Evolutionary conservation across 495 filamentous ascomycete species (phyloP).

Genomic region (Cercophora newfieldiana): DNA sequence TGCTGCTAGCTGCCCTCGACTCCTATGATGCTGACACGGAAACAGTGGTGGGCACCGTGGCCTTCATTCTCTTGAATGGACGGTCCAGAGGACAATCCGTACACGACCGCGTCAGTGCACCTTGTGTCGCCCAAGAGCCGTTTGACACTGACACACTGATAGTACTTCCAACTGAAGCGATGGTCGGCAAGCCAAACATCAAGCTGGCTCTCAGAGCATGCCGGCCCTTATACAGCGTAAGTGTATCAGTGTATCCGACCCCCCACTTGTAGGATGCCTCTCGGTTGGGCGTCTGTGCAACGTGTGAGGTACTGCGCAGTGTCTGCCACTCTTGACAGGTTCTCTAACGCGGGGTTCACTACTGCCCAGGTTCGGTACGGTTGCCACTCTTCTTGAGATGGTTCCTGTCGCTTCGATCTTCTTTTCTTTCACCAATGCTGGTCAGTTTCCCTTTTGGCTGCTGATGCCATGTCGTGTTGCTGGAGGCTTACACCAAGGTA

Average conservation of each 20-base stretch:
- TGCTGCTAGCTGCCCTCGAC: slow-evolving; percentile 2
- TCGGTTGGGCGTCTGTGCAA: not conserved
- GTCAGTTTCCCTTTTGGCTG: slow-evolving; percentile 32
- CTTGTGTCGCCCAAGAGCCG: not conserved
- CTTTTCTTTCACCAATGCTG: slow-evolving; percentile 88
- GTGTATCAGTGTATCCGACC: slow-evolving; percentile 31
- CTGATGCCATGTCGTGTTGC: not conserved
- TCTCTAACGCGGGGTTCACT: slow-evolving; percentile 32
- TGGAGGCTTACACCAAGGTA: slow-evolving; percentile 28
- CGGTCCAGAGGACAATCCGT: slow-evolving; percentile 37
- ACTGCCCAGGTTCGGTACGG: slow-evolving; percentile 83
- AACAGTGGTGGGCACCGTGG: slow-evolving; percentile 71
- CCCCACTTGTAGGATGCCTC: not conserved
- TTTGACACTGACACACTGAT: slow-evolving; percentile 15
- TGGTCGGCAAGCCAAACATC: slow-evolving; percentile 63
- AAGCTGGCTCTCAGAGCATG: slow-evolving; percentile 63
- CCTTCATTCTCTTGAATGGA: slow-evolving; percentile 73
- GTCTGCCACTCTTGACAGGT: slow-evolving; percentile 1
- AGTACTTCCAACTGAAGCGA: slow-evolving; percentile 88
- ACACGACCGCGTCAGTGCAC: slow-evolving; percentile 33
- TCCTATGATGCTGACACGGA: not conserved
- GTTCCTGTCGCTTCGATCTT: slow-evolving; percentile 78
- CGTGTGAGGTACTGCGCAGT: not conserved
- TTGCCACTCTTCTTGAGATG: slow-evolving; percentile 77
- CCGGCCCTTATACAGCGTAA: slow-evolving; percentile 73